These are phyloP conservation scores for Phytopythium mirpurense DNA, from an alignment of 352 stramenopile species.

Conservation along the genomic window DNA sequence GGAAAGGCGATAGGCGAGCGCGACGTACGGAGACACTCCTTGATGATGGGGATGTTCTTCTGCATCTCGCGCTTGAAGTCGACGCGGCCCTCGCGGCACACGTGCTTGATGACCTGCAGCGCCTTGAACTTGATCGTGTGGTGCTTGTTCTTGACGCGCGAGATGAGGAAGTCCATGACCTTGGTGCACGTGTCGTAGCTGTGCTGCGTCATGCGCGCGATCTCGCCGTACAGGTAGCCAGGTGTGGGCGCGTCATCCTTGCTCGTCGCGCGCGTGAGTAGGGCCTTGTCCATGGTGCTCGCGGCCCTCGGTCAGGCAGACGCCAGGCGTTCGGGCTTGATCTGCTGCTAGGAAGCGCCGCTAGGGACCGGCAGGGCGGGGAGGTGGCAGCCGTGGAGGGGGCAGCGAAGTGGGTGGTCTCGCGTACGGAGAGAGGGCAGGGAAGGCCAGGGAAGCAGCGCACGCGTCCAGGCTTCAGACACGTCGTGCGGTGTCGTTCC, in stretches of 20 bases:
- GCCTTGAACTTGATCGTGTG: slow-evolving; percentile 94
- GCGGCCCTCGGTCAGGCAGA: too few relatives aligned
- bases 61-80: slow-evolving; percentile 93
- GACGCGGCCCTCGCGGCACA: slow-evolving; percentile 83
- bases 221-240: slow-evolving; percentile 96
- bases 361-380: neutral
- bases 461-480: too few relatives aligned
- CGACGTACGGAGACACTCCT: slow-evolving; percentile 86
- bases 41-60: slow-evolving; percentile 88
- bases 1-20: too few relatives aligned
- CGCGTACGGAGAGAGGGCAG: neutral
- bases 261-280: slow-evolving; percentile 91
- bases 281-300: slow-evolving; percentile 86
- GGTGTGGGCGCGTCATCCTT: slow-evolving; percentile 92
- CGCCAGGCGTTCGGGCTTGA: neutral
- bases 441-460: neutral
- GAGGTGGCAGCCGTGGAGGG: neutral
- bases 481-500: neutral
- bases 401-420: neutral
- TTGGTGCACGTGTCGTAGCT: slow-evolving; percentile 88
- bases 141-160: slow-evolving; percentile 93
- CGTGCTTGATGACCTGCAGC: slow-evolving; percentile 92
- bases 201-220: slow-evolving; percentile 91
- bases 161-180: slow-evolving; percentile 88
- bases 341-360: neutral